Conservation (phyloP, 2,329 filamentous ascomycete species). For the Pseudogymnoascus sp. region DNA sequence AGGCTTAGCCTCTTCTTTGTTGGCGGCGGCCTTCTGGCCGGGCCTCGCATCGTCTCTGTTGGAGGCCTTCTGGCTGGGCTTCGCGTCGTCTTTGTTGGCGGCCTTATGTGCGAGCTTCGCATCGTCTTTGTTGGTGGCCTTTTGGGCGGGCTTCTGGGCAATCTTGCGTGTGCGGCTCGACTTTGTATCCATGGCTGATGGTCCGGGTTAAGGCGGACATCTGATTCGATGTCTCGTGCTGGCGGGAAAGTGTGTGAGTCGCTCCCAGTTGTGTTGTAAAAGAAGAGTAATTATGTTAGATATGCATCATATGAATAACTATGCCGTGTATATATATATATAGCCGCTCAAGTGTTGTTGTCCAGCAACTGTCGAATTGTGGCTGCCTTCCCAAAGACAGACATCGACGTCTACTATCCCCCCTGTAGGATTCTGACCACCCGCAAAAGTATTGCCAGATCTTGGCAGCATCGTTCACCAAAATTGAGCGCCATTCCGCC, state of each 20-base stretch:
- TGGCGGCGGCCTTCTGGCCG: not conserved
- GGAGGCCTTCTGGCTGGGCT: not conserved
- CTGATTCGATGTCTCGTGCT: not conserved
- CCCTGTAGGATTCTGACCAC: too few relatives aligned
- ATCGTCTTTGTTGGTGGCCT: not conserved
- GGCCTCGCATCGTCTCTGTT: not conserved
- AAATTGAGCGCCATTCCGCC: not conserved
- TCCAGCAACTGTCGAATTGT: not conserved
- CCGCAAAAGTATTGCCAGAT: not conserved
- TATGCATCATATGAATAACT: not conserved
- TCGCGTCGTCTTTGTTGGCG: not conserved
- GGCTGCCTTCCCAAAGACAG: not conserved
- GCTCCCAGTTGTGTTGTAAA: not conserved
- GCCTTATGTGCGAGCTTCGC: not conserved
- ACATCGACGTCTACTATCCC: not conserved
- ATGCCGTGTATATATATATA: not conserved
- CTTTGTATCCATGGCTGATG: constrained; percentile 5
- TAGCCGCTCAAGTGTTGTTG: not conserved
- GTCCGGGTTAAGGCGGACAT: not conserved
- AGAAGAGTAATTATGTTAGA: not conserved
- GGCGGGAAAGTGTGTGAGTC: not conserved
- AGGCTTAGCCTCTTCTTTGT: not conserved
- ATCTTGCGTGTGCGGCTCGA: not conserved
- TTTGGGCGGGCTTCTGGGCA: not conserved
- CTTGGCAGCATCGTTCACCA: not conserved